Percentiles rank a stretch among this genome's conserved stretches.
These are phyloP conservation scores for Zostera marina DNA, from an alignment of 116 monocot species.

Conservation along the genomic window DNA sequence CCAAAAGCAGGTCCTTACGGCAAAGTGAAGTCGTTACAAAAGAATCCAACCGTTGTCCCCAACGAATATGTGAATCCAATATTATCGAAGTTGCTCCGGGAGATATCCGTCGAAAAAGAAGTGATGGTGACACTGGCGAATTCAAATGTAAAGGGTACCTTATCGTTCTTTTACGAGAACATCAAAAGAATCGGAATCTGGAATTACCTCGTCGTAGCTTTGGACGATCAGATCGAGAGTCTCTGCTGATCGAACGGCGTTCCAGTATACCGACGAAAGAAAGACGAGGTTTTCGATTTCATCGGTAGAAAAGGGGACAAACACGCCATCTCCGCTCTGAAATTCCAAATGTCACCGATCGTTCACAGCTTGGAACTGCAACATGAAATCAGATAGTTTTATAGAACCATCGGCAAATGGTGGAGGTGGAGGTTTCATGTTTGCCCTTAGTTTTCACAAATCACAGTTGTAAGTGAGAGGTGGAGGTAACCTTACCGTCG, in stretches of 20 bases:
- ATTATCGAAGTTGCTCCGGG: slow-evolving; percentile 46
- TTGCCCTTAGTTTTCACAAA: too few relatives aligned
- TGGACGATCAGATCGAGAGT: slow-evolving; percentile 56
- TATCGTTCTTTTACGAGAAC: slow-evolving; percentile 57
- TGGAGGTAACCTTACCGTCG: too few relatives aligned
- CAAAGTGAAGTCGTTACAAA: slow-evolving; percentile 52
- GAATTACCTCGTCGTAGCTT: slow-evolving; percentile 76
- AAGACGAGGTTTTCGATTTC: slow-evolving; percentile 50
- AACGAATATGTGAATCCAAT: slow-evolving; percentile 72
- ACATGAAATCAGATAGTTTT: too few relatives aligned
- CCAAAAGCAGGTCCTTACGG: slow-evolving; percentile 73
- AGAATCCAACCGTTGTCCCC: slow-evolving; percentile 47
- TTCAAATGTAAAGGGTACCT: slow-evolving; percentile 68
- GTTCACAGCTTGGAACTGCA: too few relatives aligned
- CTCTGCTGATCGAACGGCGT: slow-evolving; percentile 65
- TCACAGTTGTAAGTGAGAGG: too few relatives aligned
- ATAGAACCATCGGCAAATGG: too few relatives aligned
- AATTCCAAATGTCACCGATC: slow-evolving; percentile 70
- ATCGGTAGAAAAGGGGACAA: slow-evolving; percentile 52
- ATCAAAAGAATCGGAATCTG: slow-evolving; percentile 65
- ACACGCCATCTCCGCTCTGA: slow-evolving; percentile 82
- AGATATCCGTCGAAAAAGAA: slow-evolving; percentile 49
- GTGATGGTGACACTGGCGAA: slow-evolving; percentile 74
- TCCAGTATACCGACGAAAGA: slow-evolving; percentile 55
- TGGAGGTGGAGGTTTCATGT: too few relatives aligned